phyloP scores from a whole-genome alignment of 2,329 filamentous ascomycete species.

The Calonectria leucothoes region DNA sequence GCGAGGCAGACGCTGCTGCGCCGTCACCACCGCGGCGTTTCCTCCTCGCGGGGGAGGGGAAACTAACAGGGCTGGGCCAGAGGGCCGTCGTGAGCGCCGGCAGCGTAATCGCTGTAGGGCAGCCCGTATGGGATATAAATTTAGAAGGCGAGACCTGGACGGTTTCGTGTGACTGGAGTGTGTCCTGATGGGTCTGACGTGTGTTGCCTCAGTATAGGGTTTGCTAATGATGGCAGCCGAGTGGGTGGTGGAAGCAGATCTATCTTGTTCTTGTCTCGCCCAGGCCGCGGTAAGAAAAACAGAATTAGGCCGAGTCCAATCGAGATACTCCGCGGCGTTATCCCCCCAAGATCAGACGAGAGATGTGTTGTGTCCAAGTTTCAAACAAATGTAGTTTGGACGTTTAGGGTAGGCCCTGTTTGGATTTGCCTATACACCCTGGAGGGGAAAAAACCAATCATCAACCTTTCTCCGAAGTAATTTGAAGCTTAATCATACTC shows the following conservation, averaged over 20 bases:
- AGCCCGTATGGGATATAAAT: conserved; percentile 53
- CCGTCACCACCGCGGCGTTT: conserved; percentile 41
- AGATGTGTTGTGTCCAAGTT: background rate
- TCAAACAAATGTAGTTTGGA: background rate
- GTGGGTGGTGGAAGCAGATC: background rate
- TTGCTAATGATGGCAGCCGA: background rate
- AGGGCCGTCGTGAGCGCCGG: conserved; percentile 44
- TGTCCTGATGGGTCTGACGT: conserved; percentile 27
- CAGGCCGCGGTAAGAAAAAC: background rate
- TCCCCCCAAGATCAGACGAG: background rate
- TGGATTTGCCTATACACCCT: background rate
- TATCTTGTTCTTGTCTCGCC: background rate
- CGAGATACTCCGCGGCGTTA: background rate
- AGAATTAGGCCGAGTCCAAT: background rate
- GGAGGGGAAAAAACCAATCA: background rate
- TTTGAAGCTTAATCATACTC: too few relatives aligned
- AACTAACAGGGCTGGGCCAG: conserved; percentile 49
- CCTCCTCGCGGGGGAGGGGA: conserved; percentile 53
- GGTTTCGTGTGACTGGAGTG: conserved; percentile 53
- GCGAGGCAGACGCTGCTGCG: background rate
- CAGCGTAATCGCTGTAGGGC: conserved; percentile 47
- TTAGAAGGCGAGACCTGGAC: conserved; percentile 49
- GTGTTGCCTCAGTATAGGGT: background rate
- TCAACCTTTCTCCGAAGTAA: background rate
- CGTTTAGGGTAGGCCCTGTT: background rate